Base-by-base conservation (phyloP, 352 stramenopile genomes). In the Phytopythium cucurbitacearum region DNA sequence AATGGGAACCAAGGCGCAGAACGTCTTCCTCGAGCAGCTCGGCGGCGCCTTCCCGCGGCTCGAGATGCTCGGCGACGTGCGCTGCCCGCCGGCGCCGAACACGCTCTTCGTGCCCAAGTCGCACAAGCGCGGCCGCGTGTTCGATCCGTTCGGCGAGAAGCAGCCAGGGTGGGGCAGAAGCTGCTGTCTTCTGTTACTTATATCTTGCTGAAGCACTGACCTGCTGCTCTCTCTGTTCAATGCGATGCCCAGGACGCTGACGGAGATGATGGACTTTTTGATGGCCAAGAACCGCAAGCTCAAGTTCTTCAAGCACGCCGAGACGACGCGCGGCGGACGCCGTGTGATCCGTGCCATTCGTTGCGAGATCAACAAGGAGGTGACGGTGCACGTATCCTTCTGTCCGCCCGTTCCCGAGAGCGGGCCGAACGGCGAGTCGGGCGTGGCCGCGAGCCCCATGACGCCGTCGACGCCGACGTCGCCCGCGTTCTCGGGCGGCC, bases 181-280 rank as follows among this genome's bases (percentile, higher is more conserved):
- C 3, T 21, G 13, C 40, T 37, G 3, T 45, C 6, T 15, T 33
- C 12, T 40, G 11, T 9, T 40, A 37, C 5, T 52, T 33, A 5
- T 47, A 37, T 54, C 15, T 16, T 5, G 4, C 50, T 52, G 11
- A 32, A 28, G 28, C 16, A 45, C 7, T 42, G 41, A 48, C 46
- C 41, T 11, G 36, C 45, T 50, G 34, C 0, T 58, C 11, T 37
- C 10, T 40, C 3, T 57, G 5, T 41, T 7, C 56, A 11, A 46
- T 13, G 6, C 7, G 44, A n/a, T 13, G 28, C 6, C 1, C 43
- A 83, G 73, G 34, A 92, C 79, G 16, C 68, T 94, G 41, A 90
- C 89, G 46, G 81, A 94, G 52, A 94, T 94, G 84, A 92, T 94
- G 84, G 84, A 94, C 59, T 94, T 77, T 56, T 86, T 94, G 73